A percentile compares a stretch with the other conserved stretches of the same genome.
These are phyloP conservation scores for Solanum habrochaites DNA, from an alignment of 257 asterid genomes.

Conservation along the genomic window DNA sequence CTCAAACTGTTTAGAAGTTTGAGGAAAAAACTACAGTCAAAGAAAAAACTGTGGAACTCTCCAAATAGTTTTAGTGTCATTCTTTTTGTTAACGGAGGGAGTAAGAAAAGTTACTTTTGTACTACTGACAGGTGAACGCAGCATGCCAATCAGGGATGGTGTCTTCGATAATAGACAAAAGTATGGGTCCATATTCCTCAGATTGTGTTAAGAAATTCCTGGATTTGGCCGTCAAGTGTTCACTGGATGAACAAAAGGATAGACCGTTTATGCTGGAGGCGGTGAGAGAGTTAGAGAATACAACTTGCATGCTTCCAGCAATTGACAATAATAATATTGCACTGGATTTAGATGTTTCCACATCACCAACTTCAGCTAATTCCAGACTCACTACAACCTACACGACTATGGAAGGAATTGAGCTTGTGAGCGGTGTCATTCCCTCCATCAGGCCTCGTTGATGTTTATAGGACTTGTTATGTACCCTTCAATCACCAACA, in stretches of 20 bases:
- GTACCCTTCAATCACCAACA: background rate
- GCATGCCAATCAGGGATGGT: constrained; percentile 1
- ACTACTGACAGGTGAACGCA: background rate
- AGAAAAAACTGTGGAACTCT: background rate
- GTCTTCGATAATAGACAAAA: constrained; percentile 17
- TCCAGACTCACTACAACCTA: constrained; percentile 2
- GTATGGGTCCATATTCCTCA: constrained; percentile 17
- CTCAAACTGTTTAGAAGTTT: background rate
- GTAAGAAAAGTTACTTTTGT: background rate
- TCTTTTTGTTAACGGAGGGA: background rate
- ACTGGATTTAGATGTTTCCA: background rate
- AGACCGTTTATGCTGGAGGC: constrained; percentile 26
- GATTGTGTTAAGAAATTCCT: constrained; percentile 22
- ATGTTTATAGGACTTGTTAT: background rate
- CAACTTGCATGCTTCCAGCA: constrained; percentile 15
- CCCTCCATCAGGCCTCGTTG: constrained; percentile 18
- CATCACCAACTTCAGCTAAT: constrained; percentile 4
- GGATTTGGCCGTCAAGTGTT: constrained; percentile 20
- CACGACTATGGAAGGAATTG: constrained; percentile 15
- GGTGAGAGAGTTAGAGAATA: constrained; percentile 20
- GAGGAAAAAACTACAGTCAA: background rate
- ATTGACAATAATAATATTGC: constrained; percentile 1
- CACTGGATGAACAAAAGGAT: constrained; percentile 14
- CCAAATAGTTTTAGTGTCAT: background rate
- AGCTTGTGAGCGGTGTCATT: constrained; percentile 24